phyloP scores from a whole-genome alignment of 495 filamentous ascomycete genomes.

The Hypoxylon rickii region DNA sequence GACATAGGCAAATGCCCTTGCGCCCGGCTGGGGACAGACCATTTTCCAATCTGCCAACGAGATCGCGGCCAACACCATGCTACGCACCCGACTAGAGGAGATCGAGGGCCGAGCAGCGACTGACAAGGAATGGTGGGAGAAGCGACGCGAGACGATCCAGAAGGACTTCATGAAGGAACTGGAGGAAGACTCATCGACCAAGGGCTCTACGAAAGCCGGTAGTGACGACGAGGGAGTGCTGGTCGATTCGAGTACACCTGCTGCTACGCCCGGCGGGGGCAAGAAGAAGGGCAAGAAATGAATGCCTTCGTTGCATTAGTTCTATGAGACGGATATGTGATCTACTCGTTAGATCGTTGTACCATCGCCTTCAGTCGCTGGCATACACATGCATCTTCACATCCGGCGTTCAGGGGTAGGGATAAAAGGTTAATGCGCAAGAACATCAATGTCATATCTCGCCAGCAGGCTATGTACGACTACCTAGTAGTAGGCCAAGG shows the following conservation, averaged over 20 bases:
- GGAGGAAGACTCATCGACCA: slow-evolving; percentile 55
- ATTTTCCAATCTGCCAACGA: slow-evolving; percentile 96
- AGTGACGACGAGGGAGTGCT: slow-evolving; percentile 88
- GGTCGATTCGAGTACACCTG: slow-evolving; percentile 72
- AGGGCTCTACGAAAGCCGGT: slow-evolving; percentile 40
- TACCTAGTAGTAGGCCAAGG: slow-evolving; percentile 1
- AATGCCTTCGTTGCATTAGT: slow-evolving; percentile 4
- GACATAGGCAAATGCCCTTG: slow-evolving; percentile 78
- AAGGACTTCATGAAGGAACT: slow-evolving; percentile 85
- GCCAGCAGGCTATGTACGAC: slow-evolving; percentile 11
- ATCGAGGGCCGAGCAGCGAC: slow-evolving; percentile 69
- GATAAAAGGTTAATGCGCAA: slow-evolving; percentile 20
- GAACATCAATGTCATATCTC: slow-evolving; percentile 8
- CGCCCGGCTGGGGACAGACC: slow-evolving; percentile 82
- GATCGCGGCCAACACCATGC: slow-evolving; percentile 72
- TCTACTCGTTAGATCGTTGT: slow-evolving; percentile 1
- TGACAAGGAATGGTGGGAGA: slow-evolving; percentile 93
- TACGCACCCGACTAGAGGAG: slow-evolving; percentile 76
- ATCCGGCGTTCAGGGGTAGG: slow-evolving; percentile 31
- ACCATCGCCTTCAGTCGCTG: slow-evolving; percentile 10
- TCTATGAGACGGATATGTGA: background rate
- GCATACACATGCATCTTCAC: slow-evolving; percentile 22
- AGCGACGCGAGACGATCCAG: slow-evolving; percentile 69
- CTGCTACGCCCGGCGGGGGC: slow-evolving; percentile 49
- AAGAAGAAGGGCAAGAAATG: slow-evolving; percentile 84